Evolutionary conservation across 2,329 filamentous ascomycete genomes (phyloP).

Genomic region (Drechslera avenae): DNA sequence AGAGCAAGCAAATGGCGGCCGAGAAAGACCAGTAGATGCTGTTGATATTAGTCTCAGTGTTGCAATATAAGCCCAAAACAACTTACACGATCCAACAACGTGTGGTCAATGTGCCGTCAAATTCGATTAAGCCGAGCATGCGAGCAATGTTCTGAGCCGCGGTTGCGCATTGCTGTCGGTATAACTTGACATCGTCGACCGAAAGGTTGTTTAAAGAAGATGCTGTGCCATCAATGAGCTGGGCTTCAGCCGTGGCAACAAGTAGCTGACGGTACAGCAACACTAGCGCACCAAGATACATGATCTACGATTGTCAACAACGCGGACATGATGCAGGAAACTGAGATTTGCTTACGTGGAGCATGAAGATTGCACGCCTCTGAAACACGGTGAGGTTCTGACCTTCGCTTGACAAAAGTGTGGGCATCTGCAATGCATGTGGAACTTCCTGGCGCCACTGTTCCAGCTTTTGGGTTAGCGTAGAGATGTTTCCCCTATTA

Average conservation of each 20-base stretch:
- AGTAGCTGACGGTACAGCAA: slow-evolving; percentile 45
- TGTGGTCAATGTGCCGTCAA: slow-evolving; percentile 43
- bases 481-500: slow-evolving; percentile 36
- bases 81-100: slow-evolving; percentile 45
- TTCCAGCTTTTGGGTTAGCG: slow-evolving; percentile 41
- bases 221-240: slow-evolving; percentile 33
- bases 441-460: slow-evolving; percentile 44
- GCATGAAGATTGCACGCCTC: slow-evolving; percentile 44
- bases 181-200: slow-evolving; percentile 33
- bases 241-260: slow-evolving; percentile 39
- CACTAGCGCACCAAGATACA: slow-evolving; percentile 47
- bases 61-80: neutral
- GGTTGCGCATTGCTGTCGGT: slow-evolving; percentile 40
- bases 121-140: slow-evolving; percentile 41
- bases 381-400: slow-evolving; percentile 38
- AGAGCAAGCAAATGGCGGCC: slow-evolving; percentile 43
- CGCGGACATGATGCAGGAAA: neutral
- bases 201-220: slow-evolving; percentile 34
- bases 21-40: slow-evolving; percentile 48
- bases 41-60: neutral
- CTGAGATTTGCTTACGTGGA: slow-evolving; percentile 35
- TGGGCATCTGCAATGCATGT: slow-evolving; percentile 35
- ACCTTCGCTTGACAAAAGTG: slow-evolving; percentile 32
- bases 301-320: slow-evolving; percentile 30
- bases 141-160: slow-evolving; percentile 46